Base-by-base conservation (phyloP, 331 rosid species). In the Quercus lobata region DNA sequence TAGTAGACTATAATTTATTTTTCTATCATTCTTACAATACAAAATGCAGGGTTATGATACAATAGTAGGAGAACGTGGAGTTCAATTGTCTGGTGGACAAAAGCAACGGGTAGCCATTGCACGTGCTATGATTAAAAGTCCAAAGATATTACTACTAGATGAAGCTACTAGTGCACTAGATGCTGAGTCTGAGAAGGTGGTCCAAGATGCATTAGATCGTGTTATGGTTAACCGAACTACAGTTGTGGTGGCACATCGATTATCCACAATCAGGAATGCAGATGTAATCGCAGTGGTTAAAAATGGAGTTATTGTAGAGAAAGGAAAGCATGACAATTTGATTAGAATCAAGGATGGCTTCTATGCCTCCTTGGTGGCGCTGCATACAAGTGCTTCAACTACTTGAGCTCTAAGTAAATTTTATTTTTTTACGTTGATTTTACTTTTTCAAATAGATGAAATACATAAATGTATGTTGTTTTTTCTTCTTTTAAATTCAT, bases 61-160 rank as follows among this genome's bases (percentile, higher is more conserved):
- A 0, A 3, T 83, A 27, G 98, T 93, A 62, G 98, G 97, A 63
- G 98, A 93, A 78, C 78, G 98, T 18, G 98, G 98, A 72, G 80
- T 90, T 9, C 98, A 93, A 81, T 54, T 93, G 72, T 93, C 98
- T 0, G 97, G 98, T 18, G 95, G 98, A 4, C 97, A 93, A 55
- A 93, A 91, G 66, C 97, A 91, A 78, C 86, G 97, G 3, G 92
- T 93, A 52, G 97, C 97, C 34, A 93, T 93, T 44, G 97, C 93
- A 8, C 89, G 97, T 16, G 97, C 97, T 0, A 91, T 91, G 79
- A 87, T 90, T 1, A 93, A 93, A 73, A 87, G 93, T 81, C 98
- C 98, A 17, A 91, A 89, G 87, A 86, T 93, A 60, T 60, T 93
- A 73, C 34, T 93, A 11, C 78, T 93, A 17, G 98, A 72, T 65